Base-by-base conservation (phyloP, 1,284 basidiomycete genomes). In the Volvariella surrecta region DNA sequence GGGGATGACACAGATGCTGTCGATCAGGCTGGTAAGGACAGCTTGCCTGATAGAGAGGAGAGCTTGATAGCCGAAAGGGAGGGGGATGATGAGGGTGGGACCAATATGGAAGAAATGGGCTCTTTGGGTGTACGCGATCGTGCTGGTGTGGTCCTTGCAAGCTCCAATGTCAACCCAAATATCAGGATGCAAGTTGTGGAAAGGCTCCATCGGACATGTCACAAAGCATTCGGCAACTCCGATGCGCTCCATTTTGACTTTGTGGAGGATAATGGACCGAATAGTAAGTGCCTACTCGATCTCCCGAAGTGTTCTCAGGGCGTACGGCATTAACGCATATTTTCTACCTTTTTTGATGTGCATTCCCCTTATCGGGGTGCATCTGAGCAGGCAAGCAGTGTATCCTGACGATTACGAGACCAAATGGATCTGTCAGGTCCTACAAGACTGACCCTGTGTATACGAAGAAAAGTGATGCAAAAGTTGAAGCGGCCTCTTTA, bases 401-500 rank as follows among this genome's bases (percentile, higher is more conserved):
- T 52, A 73, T 76, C 40, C 54, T 82, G 32, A 78, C 74, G 1
- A 71, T 82, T 43, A 71, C 64, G 1, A 71, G 70, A 19, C 76
- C 76, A 0, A 66, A 71, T 24, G 77, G 75, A 8, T 47, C 57
- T 1, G 58, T 58, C 2, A 64, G 77, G 32, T 70, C 71, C 0
- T 82, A 79, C 58, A 63, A 67, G 15, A 74, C 74, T 0, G 62
- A 68, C 21, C 57, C 65, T 4, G 47, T 57, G 2, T 73, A 68
- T 46, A 37, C 61, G 10, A 64, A 66, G 31, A 70, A 68, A 47
- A 57, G 45, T 32, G 75, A 79, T 21, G 76, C 77, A 2, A 76
- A 75, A 46, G 59, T 59, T 0, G 66, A 67, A 37, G 76, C 64
- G 0, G 75, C 75, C 0, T 59, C 56, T n/a, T 56, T 73, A 4